Conservation (phyloP, 805 yeast genomes). For the Blastobotrys robertii region DNA sequence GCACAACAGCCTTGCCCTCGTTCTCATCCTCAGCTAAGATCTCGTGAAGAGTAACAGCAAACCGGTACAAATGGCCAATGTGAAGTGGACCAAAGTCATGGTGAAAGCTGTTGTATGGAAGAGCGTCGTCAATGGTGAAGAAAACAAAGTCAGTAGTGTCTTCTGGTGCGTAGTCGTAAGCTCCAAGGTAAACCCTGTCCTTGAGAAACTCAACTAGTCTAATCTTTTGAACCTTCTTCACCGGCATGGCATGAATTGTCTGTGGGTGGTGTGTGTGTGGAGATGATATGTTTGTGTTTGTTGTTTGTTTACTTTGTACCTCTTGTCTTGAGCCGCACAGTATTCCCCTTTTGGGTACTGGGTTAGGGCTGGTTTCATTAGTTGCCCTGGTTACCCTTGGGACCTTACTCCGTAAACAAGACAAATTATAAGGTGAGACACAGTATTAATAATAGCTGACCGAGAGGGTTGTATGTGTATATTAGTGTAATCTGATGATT, state of each 20-base stretch:
- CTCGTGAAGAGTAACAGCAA: slow-evolving; percentile 90
- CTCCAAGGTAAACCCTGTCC: slow-evolving; percentile 76
- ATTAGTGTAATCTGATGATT: too few relatives aligned
- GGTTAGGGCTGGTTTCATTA: too few relatives aligned
- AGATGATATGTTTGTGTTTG: not conserved
- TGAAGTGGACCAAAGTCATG: slow-evolving; percentile 95
- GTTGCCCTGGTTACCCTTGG: too few relatives aligned
- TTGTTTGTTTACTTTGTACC: not conserved
- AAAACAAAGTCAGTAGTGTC: slow-evolving; percentile 69
- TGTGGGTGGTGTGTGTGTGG: not conserved
- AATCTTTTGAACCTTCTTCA: slow-evolving; percentile 11
- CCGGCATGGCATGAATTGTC: slow-evolving; percentile 1
- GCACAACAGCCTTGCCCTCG: slow-evolving; percentile 80
- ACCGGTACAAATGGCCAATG: slow-evolving; percentile 84
- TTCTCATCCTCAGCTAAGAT: slow-evolving; percentile 78
- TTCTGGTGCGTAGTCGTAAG: slow-evolving; percentile 68
- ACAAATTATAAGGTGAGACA: too few relatives aligned
- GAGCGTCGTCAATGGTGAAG: slow-evolving; percentile 85
- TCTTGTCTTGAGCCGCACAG: not conserved
- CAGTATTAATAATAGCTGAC: too few relatives aligned
- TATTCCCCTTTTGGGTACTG: not conserved
- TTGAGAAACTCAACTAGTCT: slow-evolving; percentile 30
- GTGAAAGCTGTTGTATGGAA: slow-evolving; percentile 92
- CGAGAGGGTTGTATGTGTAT: too few relatives aligned
- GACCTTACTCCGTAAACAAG: too few relatives aligned